Evolutionary conservation across 2,329 filamentous ascomycete species (phyloP), one percentile per base, ranked within the genome.

Genomic region (Coniosporium tulheliwenetii): DNA sequence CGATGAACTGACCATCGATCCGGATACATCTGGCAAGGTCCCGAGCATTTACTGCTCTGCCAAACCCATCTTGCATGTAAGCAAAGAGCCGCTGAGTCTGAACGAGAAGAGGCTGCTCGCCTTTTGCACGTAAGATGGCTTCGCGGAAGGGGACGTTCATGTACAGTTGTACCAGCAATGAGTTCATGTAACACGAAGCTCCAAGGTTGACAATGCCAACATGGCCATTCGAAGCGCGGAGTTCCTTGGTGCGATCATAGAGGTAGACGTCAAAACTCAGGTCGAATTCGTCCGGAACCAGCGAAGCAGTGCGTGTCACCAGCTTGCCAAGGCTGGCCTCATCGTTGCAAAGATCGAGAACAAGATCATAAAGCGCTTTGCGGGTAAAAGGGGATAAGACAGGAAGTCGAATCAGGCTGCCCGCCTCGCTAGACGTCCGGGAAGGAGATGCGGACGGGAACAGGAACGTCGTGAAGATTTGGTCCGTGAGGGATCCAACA

Each of bases 151-250:
- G 71, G 12, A 83, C 64, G 54, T 98, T 96, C 85, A 95, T 96
- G 65, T 89, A 98, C 0, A 98, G 73, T 55, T 98, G 91, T 0
- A 86, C 89, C 45, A 96, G 71, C 1, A 98, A 67, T 0, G 91
- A 96, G 57, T 98, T 98, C 55, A 96, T 73, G 56, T 98, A 98
- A 61, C 91, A 98, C 0, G 93, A 96, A 55, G 95, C 94, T 8
- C 85, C 91, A 12, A 95, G 71, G 52, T 98, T 98, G 42, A 73
- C 73, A n/a, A 98, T 62, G 1, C 91, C 91, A n/a, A 82, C 77
- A 55, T 93, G 93, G 14, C 85, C 86, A 46, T 82, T 82, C 1
- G 74, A 62, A 2, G 84, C 77, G 45, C 85, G 77, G n/a, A 93
- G 71, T 12, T 76, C 73, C 51, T 74, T 78, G 33, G 60, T 61